Evolutionary conservation across 2,329 filamentous ascomycete genomes (phyloP).

Genomic region (Juglanconis juglandina): DNA sequence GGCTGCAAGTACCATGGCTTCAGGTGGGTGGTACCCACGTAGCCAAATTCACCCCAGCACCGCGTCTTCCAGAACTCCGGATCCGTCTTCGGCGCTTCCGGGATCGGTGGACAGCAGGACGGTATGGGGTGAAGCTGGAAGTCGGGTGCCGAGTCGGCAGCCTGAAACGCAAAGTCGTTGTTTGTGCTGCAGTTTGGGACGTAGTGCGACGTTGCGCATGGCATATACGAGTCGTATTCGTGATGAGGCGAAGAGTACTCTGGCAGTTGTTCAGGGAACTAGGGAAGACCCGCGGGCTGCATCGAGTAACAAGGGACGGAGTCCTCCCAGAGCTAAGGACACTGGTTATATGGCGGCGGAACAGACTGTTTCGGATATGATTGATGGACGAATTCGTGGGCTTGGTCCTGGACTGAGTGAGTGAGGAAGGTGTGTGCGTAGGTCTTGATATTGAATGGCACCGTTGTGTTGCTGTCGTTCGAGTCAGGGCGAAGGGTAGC

Average conservation of each 20-base stretch:
- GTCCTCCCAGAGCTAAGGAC: not conserved
- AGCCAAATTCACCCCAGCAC: not conserved
- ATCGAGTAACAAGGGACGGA: not conserved
- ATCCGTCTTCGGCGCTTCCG: not conserved
- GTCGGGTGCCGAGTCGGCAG: not conserved
- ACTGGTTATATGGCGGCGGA: no score
- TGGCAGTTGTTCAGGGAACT: not conserved
- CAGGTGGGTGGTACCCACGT: not conserved
- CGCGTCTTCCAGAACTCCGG: not conserved
- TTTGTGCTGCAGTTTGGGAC: not conserved
- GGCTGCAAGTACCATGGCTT: not conserved
- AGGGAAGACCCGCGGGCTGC: not conserved
- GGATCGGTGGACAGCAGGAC: not conserved
- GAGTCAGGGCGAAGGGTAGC: no score
- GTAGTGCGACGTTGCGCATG: not conserved
- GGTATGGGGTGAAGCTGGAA: not conserved
- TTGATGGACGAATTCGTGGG: no score
- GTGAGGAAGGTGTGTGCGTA: no score
- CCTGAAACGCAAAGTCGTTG: not conserved
- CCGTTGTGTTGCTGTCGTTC: no score
- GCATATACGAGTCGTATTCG: not conserved
- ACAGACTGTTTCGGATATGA: no score
- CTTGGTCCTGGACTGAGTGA: no score
- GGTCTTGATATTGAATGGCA: no score
- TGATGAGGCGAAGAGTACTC: not conserved